phyloP scores from a whole-genome alignment of 306 rosid species.

The Betula pendula region DNA sequence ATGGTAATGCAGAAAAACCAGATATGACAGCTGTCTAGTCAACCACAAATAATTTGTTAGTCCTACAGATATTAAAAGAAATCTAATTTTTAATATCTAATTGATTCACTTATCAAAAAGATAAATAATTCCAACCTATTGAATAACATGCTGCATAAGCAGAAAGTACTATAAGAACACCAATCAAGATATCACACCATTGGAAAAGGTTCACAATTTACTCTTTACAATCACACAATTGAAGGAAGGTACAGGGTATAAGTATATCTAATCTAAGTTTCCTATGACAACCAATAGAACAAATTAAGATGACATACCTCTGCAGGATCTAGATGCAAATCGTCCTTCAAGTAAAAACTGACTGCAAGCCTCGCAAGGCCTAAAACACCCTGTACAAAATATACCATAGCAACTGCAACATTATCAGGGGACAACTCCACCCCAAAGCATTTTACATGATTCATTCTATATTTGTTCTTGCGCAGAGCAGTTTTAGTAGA shows the following conservation, averaged over 20 bases:
- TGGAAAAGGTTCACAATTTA: constrained; percentile 7
- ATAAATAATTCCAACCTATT: neutral
- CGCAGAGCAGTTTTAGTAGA: constrained; percentile 37
- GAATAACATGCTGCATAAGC: neutral
- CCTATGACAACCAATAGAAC: constrained; percentile 6
- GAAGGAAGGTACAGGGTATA: constrained; percentile 4
- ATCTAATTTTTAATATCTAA: neutral
- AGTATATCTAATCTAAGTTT: constrained; percentile 9
- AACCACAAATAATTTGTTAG: constrained; percentile 44
- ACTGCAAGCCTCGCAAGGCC: constrained; percentile 97
- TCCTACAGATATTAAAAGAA: constrained; percentile 5
- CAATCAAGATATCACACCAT: neutral
- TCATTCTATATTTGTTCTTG: constrained; percentile 43
- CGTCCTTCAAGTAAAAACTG: constrained; percentile 80
- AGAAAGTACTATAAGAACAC: neutral
- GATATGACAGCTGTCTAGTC: constrained; percentile 95
- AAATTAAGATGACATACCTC: constrained; percentile 60
- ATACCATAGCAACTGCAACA: constrained; percentile 92
- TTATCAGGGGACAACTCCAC: constrained; percentile 86
- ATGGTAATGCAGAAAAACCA: constrained; percentile 81
- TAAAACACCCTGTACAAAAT: constrained; percentile 97
- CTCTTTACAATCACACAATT: constrained; percentile 6
- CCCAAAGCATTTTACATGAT: constrained; percentile 58
- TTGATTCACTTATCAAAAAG: neutral
- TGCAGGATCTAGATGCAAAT: constrained; percentile 95